phyloP scores from a whole-genome alignment of 192 early-diverging fungal species.

The Gryganskiella cystojenkinii region DNA sequence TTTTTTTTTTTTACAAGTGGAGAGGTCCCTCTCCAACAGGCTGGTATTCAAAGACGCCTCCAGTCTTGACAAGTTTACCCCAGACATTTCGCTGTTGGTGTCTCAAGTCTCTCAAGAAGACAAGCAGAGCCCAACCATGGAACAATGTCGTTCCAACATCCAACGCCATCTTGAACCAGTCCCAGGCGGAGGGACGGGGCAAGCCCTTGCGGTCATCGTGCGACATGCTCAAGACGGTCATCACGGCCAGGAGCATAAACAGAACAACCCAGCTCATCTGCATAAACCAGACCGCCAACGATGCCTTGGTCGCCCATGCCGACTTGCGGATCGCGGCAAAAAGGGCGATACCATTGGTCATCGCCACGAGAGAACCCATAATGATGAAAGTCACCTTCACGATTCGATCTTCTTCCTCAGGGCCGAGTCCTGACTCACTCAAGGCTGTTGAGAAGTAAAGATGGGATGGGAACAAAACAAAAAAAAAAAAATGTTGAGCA shows the following conservation, averaged over 20 bases:
- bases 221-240: neutral
- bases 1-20: neutral
- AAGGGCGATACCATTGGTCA: neutral
- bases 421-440: neutral
- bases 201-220: neutral
- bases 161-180: neutral
- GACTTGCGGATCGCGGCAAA: slow-evolving; percentile 12
- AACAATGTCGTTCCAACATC: neutral
- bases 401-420: slow-evolving; percentile 12
- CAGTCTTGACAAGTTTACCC: slow-evolving; percentile 5
- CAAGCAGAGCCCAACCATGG: slow-evolving; percentile 9
- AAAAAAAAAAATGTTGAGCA: neutral
- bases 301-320: slow-evolving; percentile 6
- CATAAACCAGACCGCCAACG: slow-evolving; percentile 3
- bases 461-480: neutral
- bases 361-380: neutral
- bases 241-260: neutral
- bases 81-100: slow-evolving; percentile 2
- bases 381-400: neutral
- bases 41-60: slow-evolving; percentile 13
- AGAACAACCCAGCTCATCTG: neutral
- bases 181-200: neutral
- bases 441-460: too few species aligned
- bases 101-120: slow-evolving; percentile 11
- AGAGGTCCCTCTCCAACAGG: neutral